Conservation (phyloP, 2,329 filamentous ascomycete genomes). For the Talaromyces piceae region DNA sequence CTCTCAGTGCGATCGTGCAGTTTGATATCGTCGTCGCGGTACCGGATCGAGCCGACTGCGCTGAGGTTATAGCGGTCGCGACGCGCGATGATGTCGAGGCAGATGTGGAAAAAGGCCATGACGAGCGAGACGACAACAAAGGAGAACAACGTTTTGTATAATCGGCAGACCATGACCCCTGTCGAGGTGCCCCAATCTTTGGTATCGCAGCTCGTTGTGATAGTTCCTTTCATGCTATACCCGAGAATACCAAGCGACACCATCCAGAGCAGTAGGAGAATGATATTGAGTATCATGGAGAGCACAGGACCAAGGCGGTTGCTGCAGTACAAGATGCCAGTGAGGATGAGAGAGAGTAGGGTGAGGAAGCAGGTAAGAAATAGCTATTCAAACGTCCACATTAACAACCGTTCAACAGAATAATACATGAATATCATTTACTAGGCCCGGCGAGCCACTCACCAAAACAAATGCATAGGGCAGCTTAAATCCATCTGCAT, state of each 20-base stretch:
- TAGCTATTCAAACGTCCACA: slow-evolving; percentile 33
- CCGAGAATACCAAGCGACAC: slow-evolving; percentile 45
- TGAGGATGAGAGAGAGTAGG: slow-evolving; percentile 41
- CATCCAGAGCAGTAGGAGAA: slow-evolving; percentile 46
- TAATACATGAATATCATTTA: not conserved
- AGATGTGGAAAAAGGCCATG: slow-evolving; percentile 40
- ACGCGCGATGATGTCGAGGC: slow-evolving; percentile 46
- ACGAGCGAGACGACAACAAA: slow-evolving; percentile 45
- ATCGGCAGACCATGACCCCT: slow-evolving; percentile 49
- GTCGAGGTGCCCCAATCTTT: slow-evolving; percentile 47
- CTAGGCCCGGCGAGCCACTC: slow-evolving; percentile 16
- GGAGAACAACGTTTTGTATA: slow-evolving; percentile 54
- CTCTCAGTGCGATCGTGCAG: slow-evolving; percentile 18
- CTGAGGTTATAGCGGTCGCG: slow-evolving; percentile 39
- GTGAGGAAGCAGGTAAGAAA: slow-evolving; percentile 46
- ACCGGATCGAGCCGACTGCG: slow-evolving; percentile 41
- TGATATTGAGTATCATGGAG: slow-evolving; percentile 43
- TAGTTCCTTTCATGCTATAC: slow-evolving; percentile 48
- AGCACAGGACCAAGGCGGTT: slow-evolving; percentile 46
- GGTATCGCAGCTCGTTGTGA: slow-evolving; percentile 44
- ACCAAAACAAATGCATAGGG: slow-evolving; percentile 57
- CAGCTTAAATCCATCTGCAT: slow-evolving; percentile 43
- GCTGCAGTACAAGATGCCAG: slow-evolving; percentile 45
- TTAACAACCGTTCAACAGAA: no score
- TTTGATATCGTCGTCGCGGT: slow-evolving; percentile 26